Evolutionary conservation across 495 filamentous ascomycete genomes (phyloP).

Genomic region (Penicillium canescens): DNA sequence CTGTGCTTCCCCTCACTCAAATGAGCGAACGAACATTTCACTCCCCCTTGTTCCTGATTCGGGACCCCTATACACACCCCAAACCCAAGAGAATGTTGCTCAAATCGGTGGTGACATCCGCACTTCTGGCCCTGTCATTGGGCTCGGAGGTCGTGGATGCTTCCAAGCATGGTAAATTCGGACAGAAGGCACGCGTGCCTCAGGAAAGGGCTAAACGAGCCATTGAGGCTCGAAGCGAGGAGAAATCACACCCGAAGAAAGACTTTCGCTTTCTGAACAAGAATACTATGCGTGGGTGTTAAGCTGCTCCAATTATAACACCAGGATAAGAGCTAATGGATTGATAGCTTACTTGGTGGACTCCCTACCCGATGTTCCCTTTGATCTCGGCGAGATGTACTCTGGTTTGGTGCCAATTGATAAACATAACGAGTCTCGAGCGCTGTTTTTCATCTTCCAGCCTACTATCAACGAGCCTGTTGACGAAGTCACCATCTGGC

Average conservation of each 20-base stretch:
- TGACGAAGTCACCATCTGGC: too few species aligned
- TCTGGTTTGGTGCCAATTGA: too few species aligned
- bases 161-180: constrained; percentile 34
- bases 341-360: constrained; percentile 58
- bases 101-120: constrained; percentile 29
- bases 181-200: constrained; percentile 73
- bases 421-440: too few species aligned
- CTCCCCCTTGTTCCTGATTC: not conserved
- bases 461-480: too few species aligned
- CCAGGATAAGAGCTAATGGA: not conserved
- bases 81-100: constrained; percentile 26
- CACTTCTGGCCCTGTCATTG: constrained; percentile 27
- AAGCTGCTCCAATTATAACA: not conserved
- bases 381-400: too few species aligned
- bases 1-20: not conserved
- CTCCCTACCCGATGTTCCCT: too few species aligned
- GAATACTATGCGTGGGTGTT: constrained; percentile 35
- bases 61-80: not conserved
- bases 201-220: constrained; percentile 78
- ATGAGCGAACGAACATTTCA: not conserved
- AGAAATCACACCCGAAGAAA: constrained; percentile 14
- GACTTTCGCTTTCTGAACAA: constrained; percentile 39
- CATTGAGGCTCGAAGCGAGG: constrained; percentile 49
- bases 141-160: constrained; percentile 27
- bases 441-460: too few species aligned